Evolutionary conservation across 2,329 filamentous ascomycete genomes (phyloP), one percentile per base, ranked within the genome.

Genomic region (Trichophyton equinum): DNA sequence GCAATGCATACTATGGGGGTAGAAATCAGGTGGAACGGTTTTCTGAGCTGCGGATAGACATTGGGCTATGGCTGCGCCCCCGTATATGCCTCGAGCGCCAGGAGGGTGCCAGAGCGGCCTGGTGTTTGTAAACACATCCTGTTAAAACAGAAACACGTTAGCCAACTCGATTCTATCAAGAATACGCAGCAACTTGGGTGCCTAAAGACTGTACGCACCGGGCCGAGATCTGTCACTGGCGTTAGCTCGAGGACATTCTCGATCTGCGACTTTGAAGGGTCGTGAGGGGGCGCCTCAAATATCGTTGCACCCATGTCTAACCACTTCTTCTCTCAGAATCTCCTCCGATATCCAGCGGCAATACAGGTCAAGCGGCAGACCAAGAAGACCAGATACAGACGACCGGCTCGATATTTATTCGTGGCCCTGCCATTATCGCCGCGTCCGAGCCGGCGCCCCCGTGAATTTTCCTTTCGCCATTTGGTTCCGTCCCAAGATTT

Each of bases 1-100:
- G 82, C 94, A 97, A 81, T 99, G 94, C 88, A 95, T 96, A 71
- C 87, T 92, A 79, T 99, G 94, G 57, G 94, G 85, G 62, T 85
- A 82, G 75, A 96, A 96, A 71, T 88, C 80, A 40, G 72, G 65
- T 0, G 87, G 86, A 1, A 99, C 89, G 7, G 94, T 99, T 70
- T 85, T 84, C 74, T 96, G 91, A 25, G 90, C 94, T 1, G 94
- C 90, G 53, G 88, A 82, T 27, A 96, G 85, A 69, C 83, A 91
- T 79, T 97, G 92, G 56, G 92, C 91, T 67, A 99, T 96, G 42
- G 95, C 91, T 61, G 88, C 85, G 65, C 91, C 91, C 71, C 94
- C 94, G 70, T 90, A 99, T 74, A 99, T 91, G 63, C 94, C 94
- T 60, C 94, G 85, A 2, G 94, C 94, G 20, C 90, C 91, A 0